Evolutionary conservation across 1,139 yeast genomes (phyloP), one percentile per base, ranked within the genome.

Genomic region (Saccharomyces pastorianus): DNA sequence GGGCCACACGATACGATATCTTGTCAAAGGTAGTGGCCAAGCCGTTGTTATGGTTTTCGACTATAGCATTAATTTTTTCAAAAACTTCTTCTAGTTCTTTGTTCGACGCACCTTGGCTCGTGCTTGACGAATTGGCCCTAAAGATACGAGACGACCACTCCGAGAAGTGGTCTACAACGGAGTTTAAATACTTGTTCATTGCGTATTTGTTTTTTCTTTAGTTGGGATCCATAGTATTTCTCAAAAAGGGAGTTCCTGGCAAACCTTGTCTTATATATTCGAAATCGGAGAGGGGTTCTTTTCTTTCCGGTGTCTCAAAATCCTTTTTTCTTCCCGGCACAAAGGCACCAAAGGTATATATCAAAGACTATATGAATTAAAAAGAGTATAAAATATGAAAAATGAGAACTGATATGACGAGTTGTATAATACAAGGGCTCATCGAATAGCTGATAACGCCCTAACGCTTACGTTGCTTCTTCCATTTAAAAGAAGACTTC

Each of bases 401-500:
- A 32, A 28, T 32, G 14, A 32, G 20, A n/a, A 13, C 8, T 13
- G 38, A 2, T 32, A 13, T 11, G 38, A 32, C 38, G 14, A 32
- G 11, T 28, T 9, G 31, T 32, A n/a, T 32, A 2, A 13, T 6
- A 32, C 6, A 32, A 9, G 6, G 8, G 14, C 38, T 6, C 38
- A 32, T 32, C 38, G 20, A 32, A 13, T 32, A 32, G 38, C 6
- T 32, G 38, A 32, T 32, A 32, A 32, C 6, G 7, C 14, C 38
- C 41, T 31, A 54, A 62, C 86, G 80, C 74, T 88, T 90, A 64
- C 98, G 81, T 67, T 84, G 87, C 63, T 80, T 85, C 68, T 85
- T 87, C 96, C 96, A 91, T 73, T 88, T 88, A 74, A 80, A 91
- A 14, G 77, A 76, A 0, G 79, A 79, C 56, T 79, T 78, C 2